Evolutionary conservation across 73 alveolate genomes (phyloP), one percentile per base, ranked within the genome.

Genomic region (Breviolum minutum): DNA sequence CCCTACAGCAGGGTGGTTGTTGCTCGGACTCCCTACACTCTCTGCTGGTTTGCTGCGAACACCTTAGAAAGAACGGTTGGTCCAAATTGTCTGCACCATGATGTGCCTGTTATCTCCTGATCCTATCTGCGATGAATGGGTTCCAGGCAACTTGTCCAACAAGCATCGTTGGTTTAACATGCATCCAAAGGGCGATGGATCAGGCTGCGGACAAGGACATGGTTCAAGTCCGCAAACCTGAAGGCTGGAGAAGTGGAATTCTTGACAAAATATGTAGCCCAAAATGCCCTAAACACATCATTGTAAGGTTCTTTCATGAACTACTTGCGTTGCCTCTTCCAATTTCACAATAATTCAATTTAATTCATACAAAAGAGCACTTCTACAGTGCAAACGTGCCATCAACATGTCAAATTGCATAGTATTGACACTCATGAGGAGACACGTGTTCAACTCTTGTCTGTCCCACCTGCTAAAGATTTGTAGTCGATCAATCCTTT

Each of bases 181-280:
- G n/a, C n/a, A n/a, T n/a, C 88, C 68, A 26, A 80, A 66, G 66
- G 17, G 29, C 97, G 70, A 63, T 91, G 97, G 73, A 74, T 79
- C 48, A 91, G 85, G 86, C 97, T 91, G 64, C 97, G 97, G n/a
- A 91, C 97, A 22, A 91, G 79, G 64, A 91, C 14, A 89, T 91
- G 97, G 97, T 91, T 91, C 89, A 91, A 61, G 66, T 91, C 97
- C 3, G 97, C 97, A 24, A 91, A 91, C 97, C 97, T 91, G 69
- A 48, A 7, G 29, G 80, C 80, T 71, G 81, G 40, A 30, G 30
- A 71, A n/a, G 3, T 71, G 26, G 26, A 30, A 11, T 22, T 40
- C 54, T 40, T 40, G 5, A 40, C 54, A 40, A 2, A 40, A 40
- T 40, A 40, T 40, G 54, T 40, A 40, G 54, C 54, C 54, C 54